Evolutionary conservation across 805 yeast species (phyloP), one percentile per base, ranked within the genome.

Genomic region (Candida tammaniensis): DNA sequence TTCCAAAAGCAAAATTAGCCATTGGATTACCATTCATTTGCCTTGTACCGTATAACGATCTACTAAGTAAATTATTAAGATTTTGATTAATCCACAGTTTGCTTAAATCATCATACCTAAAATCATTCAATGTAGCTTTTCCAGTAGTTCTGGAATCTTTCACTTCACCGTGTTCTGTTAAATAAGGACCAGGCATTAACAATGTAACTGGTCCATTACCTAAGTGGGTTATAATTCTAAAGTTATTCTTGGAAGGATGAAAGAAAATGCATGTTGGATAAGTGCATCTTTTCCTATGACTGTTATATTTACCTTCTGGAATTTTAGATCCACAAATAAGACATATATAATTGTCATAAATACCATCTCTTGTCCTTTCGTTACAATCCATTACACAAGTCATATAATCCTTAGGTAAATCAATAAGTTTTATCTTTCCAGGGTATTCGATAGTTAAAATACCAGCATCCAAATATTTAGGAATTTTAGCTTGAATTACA

Each of bases 121-220:
- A 63, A 12, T 59, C 42, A 47, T 72, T 74, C 38, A 84, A 61
- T 0, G 62, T 63, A 0, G 86, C 86, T 29, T 80, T 83, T 12
- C 76, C 73, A 10, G 72, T 70, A 40, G 68, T 61, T 3, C 78
- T 67, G 13, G 72, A 72, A 7, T 66, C 63, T 20, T 83, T 83
- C 3, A 81, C 72, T 53, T 85, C 93, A 15, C 94, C 94, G 55
- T 83, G 88, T 4, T 68, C 64, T 35, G 86, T 82, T 51, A 85
- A 59, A 50, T 82, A 85, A 10, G 91, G 93, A 0, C 86, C 83
- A 36, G 74, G 74, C 42, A 74, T 65, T 7, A 63, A 52, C 2
- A 59, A 38, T 21, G 50, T 56, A 7, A 57, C 41, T 6, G 55
- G 55, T 23, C 51, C 46, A 9, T 38, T 42, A 2, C 56, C 59